Evolutionary conservation across 352 stramenopile species (phyloP).

Genomic region (Halophytophthora polymorphica): DNA sequence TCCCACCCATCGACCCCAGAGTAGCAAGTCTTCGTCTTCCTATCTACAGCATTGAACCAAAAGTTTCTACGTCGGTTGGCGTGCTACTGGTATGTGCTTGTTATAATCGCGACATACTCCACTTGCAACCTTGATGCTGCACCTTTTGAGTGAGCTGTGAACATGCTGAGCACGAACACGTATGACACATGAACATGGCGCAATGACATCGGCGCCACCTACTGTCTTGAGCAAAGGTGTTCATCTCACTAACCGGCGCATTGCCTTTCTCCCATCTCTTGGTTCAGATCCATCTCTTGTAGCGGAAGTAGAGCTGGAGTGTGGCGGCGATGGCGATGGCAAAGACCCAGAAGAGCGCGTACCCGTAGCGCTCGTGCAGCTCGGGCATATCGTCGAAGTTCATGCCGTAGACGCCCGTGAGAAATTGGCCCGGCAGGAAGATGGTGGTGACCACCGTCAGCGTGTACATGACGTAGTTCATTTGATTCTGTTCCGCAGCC

Average conservation of each 20-base stretch:
- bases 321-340: conserved; percentile 61
- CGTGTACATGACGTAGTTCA: conserved; percentile 91
- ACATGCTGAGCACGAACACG: neutral
- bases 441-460: conserved; percentile 88
- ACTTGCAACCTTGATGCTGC: neutral
- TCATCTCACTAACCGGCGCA: too few species aligned
- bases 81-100: too few species aligned
- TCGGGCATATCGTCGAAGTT: conserved; percentile 91
- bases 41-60: too few species aligned
- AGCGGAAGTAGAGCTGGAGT: conserved; percentile 79
- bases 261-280: conserved; percentile 1
- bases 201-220: too few species aligned
- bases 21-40: too few species aligned
- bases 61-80: too few species aligned
- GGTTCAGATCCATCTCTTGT: conserved; percentile 81
- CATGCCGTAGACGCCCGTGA: conserved; percentile 89
- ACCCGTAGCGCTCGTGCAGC: conserved; percentile 77
- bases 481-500: conserved; percentile 40
- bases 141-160: neutral
- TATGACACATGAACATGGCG: conserved; percentile 1
- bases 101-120: too few species aligned
- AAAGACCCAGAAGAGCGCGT: conserved; percentile 80
- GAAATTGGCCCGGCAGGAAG: conserved; percentile 84
- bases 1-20: too few species aligned
- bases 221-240: too few species aligned